Conservation (phyloP, 192 early-diverging fungal genomes). For the Pilobolus umbonatus region DNA sequence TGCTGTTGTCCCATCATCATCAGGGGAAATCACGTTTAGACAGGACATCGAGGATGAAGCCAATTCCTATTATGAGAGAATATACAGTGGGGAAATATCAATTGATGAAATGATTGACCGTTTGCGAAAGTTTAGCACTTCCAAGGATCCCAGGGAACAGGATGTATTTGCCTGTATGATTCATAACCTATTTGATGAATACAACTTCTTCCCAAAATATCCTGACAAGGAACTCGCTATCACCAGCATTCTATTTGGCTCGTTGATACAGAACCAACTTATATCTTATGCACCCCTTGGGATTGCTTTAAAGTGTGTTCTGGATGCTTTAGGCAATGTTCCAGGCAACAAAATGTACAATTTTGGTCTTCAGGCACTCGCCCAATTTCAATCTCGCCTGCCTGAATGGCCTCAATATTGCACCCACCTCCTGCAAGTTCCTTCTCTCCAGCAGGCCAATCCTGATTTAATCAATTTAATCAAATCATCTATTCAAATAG, state of each 20-base stretch:
- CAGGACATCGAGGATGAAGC: slow-evolving; percentile 74
- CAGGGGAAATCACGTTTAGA: slow-evolving; percentile 44
- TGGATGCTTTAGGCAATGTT: slow-evolving; percentile 80
- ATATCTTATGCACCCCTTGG: slow-evolving; percentile 74
- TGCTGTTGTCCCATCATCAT: background rate
- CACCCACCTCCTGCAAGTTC: slow-evolving; percentile 74
- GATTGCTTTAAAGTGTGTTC: slow-evolving; percentile 84
- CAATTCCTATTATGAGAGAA: slow-evolving; percentile 68
- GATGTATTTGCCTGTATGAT: slow-evolving; percentile 88
- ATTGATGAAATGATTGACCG: slow-evolving; percentile 83
- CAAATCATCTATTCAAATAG: slow-evolving; percentile 38
- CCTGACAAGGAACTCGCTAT: slow-evolving; percentile 88
- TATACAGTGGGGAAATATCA: slow-evolving; percentile 75
- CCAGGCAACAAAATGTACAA: slow-evolving; percentile 77
- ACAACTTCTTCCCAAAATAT: slow-evolving; percentile 90
- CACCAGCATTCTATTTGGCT: slow-evolving; percentile 87
- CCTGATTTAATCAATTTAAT: slow-evolving; percentile 72
- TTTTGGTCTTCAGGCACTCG: slow-evolving; percentile 86
- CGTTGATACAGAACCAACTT: slow-evolving; percentile 84
- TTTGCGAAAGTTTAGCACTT: slow-evolving; percentile 76
- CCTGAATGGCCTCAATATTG: slow-evolving; percentile 91
- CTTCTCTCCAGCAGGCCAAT: slow-evolving; percentile 70
- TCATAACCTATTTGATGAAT: slow-evolving; percentile 94
- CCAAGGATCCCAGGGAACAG: slow-evolving; percentile 66
- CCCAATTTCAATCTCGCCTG: slow-evolving; percentile 78